Percentiles rank a stretch among this genome's conserved stretches.
phyloP scores from a whole-genome alignment of 768 basidiomycete genomes.

The Coprinopsis cinerea region DNA sequence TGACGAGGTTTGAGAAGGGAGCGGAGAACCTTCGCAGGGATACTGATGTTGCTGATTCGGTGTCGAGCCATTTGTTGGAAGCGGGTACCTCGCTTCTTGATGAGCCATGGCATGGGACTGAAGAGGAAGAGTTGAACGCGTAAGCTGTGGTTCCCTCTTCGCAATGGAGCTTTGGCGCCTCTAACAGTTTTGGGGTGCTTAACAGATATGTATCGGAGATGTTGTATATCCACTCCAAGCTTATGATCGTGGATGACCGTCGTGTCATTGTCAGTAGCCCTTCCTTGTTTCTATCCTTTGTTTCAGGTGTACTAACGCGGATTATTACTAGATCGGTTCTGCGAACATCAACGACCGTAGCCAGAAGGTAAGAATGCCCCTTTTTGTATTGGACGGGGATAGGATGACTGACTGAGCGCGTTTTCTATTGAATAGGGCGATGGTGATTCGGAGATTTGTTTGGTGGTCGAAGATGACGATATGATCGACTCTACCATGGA shows the following conservation, averaged over 20 bases:
- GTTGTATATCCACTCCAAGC: constrained; percentile 79
- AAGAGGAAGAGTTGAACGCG: constrained; percentile 77
- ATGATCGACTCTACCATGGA: constrained; percentile 73
- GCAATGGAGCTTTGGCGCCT: neutral
- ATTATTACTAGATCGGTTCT: constrained; percentile 66
- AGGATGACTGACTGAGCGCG: constrained; percentile 5
- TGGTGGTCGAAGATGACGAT: constrained; percentile 87
- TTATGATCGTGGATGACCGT: constrained; percentile 94
- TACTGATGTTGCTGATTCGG: constrained; percentile 64
- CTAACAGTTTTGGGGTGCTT: neutral
- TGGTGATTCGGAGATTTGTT: constrained; percentile 91
- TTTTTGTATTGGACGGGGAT: neutral
- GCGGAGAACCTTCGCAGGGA: constrained; percentile 52
- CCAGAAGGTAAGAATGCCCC: constrained; percentile 46
- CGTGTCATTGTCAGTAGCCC: constrained; percentile 68
- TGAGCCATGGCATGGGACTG: constrained; percentile 81
- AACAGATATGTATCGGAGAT: constrained; percentile 78
- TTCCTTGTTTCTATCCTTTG: neutral
- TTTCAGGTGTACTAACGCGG: neutral
- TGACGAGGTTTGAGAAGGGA: constrained; percentile 67
- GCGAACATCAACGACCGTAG: constrained; percentile 90
- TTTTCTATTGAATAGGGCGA: constrained; percentile 51
- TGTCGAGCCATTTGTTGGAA: constrained; percentile 73
- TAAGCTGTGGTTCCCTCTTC: constrained; percentile 34
- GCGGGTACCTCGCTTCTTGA: constrained; percentile 58